Evolutionary conservation across 768 basidiomycete species (phyloP).

Genomic region (Rhizopogon vinicolor): DNA sequence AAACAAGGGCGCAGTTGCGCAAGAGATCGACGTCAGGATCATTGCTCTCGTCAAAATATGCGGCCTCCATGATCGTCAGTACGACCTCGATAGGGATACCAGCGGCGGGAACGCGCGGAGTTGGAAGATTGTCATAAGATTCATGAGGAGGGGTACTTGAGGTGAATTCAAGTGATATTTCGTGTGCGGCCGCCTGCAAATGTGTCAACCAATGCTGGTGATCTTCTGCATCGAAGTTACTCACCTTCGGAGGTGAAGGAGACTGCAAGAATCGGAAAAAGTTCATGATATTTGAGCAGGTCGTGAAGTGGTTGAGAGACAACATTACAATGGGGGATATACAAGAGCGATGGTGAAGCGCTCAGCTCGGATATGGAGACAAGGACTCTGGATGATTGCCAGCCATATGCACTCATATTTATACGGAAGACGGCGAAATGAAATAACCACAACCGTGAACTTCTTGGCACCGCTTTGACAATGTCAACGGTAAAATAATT

Average conservation of each 20-base stretch:
- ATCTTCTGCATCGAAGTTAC: not conserved
- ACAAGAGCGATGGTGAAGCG: not conserved
- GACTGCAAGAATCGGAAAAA: constrained; percentile 18
- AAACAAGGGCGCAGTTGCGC: constrained; percentile 55
- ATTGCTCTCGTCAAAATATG: constrained; percentile 35
- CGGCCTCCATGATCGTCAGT: constrained; percentile 57
- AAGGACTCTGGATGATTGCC: not conserved
- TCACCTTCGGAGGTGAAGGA: constrained; percentile 21
- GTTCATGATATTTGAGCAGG: constrained; percentile 19
- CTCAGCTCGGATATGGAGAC: not conserved
- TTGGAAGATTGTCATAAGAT: constrained; percentile 8
- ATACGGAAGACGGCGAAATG: constrained; percentile 13
- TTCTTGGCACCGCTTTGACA: too few relatives aligned
- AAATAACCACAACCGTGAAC: not conserved
- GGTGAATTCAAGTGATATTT: constrained; percentile 36
- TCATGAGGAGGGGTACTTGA: constrained; percentile 21
- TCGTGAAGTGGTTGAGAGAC: constrained; percentile 14
- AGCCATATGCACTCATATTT: constrained; percentile 12
- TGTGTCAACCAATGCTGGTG: constrained; percentile 5
- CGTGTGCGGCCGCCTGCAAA: constrained; percentile 27
- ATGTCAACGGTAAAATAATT: not conserved
- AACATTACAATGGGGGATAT: constrained; percentile 9
- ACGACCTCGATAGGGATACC: constrained; percentile 62
- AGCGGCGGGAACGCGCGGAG: constrained; percentile 17
- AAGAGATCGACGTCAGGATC: constrained; percentile 40